Evolutionary conservation across 192 early-diverging fungal species (phyloP), one percentile per base, ranked within the genome.

Genomic region (Martensiomyces pterosporus): DNA sequence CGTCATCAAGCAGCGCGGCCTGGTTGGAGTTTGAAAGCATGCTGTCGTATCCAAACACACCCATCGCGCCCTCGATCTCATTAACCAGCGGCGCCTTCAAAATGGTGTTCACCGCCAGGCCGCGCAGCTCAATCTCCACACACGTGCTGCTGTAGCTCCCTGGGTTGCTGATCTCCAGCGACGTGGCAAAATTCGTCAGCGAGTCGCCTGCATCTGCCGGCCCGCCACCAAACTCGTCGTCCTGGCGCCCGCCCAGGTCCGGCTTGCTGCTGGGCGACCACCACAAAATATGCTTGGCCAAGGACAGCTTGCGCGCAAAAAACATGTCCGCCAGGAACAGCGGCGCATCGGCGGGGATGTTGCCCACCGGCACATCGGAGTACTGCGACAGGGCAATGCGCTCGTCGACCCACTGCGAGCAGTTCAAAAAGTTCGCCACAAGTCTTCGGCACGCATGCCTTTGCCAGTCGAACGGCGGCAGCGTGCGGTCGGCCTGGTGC

Each of bases 401-500:
- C 40, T 90, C 85, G 22, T 78, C 68, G 34, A 96, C 52, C 75
- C 85, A 94, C 37, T 72, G 72, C 52, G 85, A 79, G 32, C 93
- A 57, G 37, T 82, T 74, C 34, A 94, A 75, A 43, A 89, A 85
- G 43, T 86, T 85, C 13, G 75, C 71, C 9, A 96, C 54, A 85
- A 94, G 89, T n/a, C 82, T 61, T 18, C 78, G 73, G 18, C 76
- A 60, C 4, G 80, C 81, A 26, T 81, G 78, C 22, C 74, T 70
- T 63, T 91, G 87, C 97, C 97, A 97, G 37, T 87, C 86, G 3
- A 96, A 58, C 6, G 90, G 78, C 9, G 88, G 87, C 43, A 97
- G 83, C 9, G 53, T 57, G 22, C 77, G 77, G 54, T 92, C 87
- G 17, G 78, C 75, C 47, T 82, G 79, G 53, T 89, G 81, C 14